These are phyloP conservation scores for Phytophthora syringae DNA, from an alignment of 352 stramenopile genomes.

Conservation along the genomic window DNA sequence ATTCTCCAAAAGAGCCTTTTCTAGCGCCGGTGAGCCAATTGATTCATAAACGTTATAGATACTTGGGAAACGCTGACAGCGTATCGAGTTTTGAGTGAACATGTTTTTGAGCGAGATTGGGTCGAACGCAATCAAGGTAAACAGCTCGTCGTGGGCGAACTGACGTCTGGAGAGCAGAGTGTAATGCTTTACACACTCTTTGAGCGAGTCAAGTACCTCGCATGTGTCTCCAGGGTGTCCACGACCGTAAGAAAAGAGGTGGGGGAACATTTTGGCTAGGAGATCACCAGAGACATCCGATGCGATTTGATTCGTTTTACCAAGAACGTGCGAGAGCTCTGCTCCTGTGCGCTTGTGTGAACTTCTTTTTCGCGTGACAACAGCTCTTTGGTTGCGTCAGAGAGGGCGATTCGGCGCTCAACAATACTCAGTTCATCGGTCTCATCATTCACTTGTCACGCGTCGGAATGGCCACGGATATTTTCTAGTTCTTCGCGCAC, in stretches of 20 bases:
- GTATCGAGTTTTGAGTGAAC: constrained; percentile 4
- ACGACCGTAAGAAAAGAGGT: constrained; percentile 8
- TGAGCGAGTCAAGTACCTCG: neutral
- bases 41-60: constrained; percentile 1
- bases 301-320: neutral
- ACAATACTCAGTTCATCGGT: neutral
- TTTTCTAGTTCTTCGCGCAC: too few relatives aligned
- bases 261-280: constrained; percentile 3
- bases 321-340: neutral
- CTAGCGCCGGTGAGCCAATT: neutral
- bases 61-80: constrained; percentile 4
- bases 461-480: too few relatives aligned
- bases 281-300: neutral
- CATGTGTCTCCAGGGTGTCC: constrained; percentile 10
- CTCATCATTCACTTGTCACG: neutral
- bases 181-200: constrained; percentile 17
- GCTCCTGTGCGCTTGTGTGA: too few relatives aligned
- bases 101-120: constrained; percentile 14
- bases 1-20: constrained; percentile 1
- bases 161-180: neutral
- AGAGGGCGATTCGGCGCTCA: too few relatives aligned
- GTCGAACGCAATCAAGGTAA: constrained; percentile 15
- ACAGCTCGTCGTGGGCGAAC: constrained; percentile 17
- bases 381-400: too few relatives aligned
- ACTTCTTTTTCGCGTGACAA: too few relatives aligned